Base-by-base conservation (phyloP, 352 stramenopile genomes). In the Globisporangium iwayamae region DNA sequence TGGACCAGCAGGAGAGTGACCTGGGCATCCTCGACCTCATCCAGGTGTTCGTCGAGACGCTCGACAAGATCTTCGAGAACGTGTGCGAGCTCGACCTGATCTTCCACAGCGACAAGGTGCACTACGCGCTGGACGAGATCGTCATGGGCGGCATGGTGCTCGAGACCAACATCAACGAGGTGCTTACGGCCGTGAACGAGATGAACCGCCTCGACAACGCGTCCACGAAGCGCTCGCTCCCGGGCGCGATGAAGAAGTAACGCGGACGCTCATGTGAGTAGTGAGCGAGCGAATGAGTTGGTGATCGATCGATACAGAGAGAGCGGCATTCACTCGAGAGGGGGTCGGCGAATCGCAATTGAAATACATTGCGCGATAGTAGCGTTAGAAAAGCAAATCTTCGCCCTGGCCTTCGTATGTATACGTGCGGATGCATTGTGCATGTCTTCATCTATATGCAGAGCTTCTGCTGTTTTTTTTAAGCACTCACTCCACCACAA, bases 141-240 rank as follows among this genome's bases (percentile, higher is more conserved):
- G 97, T 99, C 47, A 99, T 99, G 97, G 98, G 94, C 14, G 97
- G 98, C 34, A 99, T 99, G 97, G 98, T 99, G 51, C 83, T 99
- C 32, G 97, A 99, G 77, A 99, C 97, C 36, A 99, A 99, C 87
- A 99, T 99, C 76, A 97, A 97, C 72, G 79, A 96, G 53, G 97
- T 99, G 68, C 81, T 99, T 64, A 93, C 93, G 65, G 91, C 96
- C 20, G 95, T 99, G 62, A 98, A 98, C 72, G 96, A 99, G 76
- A 98, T 99, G 86, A 97, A 97, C 64, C 96, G 90, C 62, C 85
- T 98, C 72, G 89, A 98, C 74, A 85, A 73, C 67, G 70, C 86
- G 65, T 93, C 84, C 25, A 89, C 75, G 59, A 90, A 89, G 76
- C 84, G 86, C 18, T 85, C 83, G 61, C 73, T 94, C 43, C 82